These are phyloP conservation scores for Adansonia gregorii DNA, from an alignment of 441 rosid species.

Conservation along the genomic window DNA sequence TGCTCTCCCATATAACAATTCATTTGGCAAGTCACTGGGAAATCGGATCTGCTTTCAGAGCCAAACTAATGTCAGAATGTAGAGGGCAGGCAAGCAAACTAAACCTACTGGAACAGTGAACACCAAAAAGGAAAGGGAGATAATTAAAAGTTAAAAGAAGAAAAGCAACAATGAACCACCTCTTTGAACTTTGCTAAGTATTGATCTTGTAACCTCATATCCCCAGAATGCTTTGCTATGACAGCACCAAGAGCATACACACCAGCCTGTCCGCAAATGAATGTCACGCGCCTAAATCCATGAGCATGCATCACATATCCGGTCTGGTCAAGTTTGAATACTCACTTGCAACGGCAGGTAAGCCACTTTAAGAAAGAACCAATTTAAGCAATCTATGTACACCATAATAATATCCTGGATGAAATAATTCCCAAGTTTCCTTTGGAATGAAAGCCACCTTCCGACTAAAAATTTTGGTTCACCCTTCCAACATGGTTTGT, in stretches of 20 bases:
- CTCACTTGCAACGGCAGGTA: slow-evolving; percentile 12
- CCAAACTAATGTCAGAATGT: background rate
- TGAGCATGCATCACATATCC: slow-evolving; percentile 14
- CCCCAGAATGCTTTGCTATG: slow-evolving; percentile 60
- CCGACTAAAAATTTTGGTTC: background rate
- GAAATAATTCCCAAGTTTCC: background rate
- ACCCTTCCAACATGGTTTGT: slow-evolving; percentile 5
- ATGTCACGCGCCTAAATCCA: slow-evolving; percentile 53
- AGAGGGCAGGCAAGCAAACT: background rate
- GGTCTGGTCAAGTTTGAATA: slow-evolving; percentile 16
- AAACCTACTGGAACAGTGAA: background rate
- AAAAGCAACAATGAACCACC: slow-evolving; percentile 36
- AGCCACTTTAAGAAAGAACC: background rate
- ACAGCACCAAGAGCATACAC: slow-evolving; percentile 78
- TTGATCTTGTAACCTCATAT: slow-evolving; percentile 43
- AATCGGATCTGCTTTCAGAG: slow-evolving; percentile 51
- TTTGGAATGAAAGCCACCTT: background rate
- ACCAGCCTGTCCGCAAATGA: slow-evolving; percentile 69
- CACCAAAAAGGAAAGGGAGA: background rate
- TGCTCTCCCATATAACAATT: slow-evolving; percentile 64
- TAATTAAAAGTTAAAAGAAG: background rate
- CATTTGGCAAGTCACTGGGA: slow-evolving; percentile 54
- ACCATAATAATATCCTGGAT: background rate
- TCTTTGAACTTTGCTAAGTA: slow-evolving; percentile 55
- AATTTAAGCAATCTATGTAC: slow-evolving; percentile 13